Conservation (phyloP, 306 rosid species). For the Nissolia schottii region DNA sequence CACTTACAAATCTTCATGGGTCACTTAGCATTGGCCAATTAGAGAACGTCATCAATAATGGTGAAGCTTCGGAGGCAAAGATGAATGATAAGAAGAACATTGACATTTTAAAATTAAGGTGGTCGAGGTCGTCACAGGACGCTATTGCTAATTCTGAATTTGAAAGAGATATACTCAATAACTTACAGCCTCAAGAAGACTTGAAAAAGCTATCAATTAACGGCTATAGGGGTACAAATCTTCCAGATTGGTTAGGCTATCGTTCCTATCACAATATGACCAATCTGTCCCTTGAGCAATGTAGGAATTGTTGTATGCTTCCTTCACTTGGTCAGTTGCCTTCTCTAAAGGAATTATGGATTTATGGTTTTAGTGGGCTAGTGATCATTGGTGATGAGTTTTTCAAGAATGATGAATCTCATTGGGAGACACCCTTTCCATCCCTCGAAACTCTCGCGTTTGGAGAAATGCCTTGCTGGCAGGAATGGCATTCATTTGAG, state of each 20-base stretch:
- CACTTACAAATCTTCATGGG: neutral
- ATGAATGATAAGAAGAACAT: neutral
- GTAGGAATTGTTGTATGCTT: neutral
- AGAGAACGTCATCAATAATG: neutral
- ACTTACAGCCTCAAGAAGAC: neutral
- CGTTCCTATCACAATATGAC: neutral
- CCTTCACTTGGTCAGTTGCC: neutral
- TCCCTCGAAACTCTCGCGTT: neutral
- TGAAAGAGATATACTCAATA: neutral
- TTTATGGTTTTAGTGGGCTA: neutral
- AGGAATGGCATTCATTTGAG: neutral
- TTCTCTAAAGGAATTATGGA: fast-evolving
- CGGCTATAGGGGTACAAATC: neutral
- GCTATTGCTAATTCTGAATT: neutral
- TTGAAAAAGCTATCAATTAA: neutral
- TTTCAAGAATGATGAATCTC: neutral
- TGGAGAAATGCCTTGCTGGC: neutral
- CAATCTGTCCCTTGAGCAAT: fast-evolving
- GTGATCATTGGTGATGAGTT: neutral
- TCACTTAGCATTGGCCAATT: neutral
- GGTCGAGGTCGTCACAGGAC: too few relatives aligned
- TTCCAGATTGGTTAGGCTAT: neutral
- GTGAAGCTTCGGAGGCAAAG: neutral
- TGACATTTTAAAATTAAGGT: too few relatives aligned
- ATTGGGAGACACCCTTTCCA: neutral